Base-by-base conservation (phyloP, 805 yeast species). In the Candida ovalis region DNA sequence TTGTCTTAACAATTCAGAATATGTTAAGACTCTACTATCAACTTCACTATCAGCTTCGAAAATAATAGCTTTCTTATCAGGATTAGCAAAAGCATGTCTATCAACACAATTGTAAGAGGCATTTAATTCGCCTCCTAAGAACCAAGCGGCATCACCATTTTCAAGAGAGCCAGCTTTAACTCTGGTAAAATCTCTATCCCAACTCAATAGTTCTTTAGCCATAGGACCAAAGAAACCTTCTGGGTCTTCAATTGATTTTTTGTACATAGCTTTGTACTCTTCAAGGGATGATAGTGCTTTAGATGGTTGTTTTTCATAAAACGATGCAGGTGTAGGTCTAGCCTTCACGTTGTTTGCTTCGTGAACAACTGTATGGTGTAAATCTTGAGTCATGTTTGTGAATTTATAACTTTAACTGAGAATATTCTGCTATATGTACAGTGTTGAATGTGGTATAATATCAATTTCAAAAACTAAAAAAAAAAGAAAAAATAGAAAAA, bases 141-240 rank as follows among this genome's bases (percentile, higher is more conserved):
- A 94, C 98, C 98, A 94, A 33, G 97, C 89, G 45, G 82, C 73
- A 63, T 88, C 96, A 53, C 92, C 96, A 57, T 83, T 70, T 55
- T 75, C 78, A 54, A 85, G 78, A 46, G 85, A 75, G 33, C 94
- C 96, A 37, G 72, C 59, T 58, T 60, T 77, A 59, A 78, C 94
- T 50, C 77, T 74, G 58, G 76, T 74, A 69, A 88, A 91, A 45
- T 82, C 89, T 50, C 75, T 80, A 64, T 84, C 88, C 97, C 97
- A 91, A 59, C 78, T 70, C 56, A 91, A 76, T 48, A 80, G 75
- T 61, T 84, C 80, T 49, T 75, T 77, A 44, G 96, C 97, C 66
- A 78, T 72, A 44, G 81, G 80, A 42, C 90, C 91, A 67, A 87
- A 91, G 67, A 92, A 91, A 32, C 70, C 76, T 46, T 79, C 86